A percentile compares a stretch with the other conserved stretches of the same genome.
Evolutionary conservation across 805 yeast genomes (phyloP).

Genomic region (Tetrapisispora phaffii): DNA sequence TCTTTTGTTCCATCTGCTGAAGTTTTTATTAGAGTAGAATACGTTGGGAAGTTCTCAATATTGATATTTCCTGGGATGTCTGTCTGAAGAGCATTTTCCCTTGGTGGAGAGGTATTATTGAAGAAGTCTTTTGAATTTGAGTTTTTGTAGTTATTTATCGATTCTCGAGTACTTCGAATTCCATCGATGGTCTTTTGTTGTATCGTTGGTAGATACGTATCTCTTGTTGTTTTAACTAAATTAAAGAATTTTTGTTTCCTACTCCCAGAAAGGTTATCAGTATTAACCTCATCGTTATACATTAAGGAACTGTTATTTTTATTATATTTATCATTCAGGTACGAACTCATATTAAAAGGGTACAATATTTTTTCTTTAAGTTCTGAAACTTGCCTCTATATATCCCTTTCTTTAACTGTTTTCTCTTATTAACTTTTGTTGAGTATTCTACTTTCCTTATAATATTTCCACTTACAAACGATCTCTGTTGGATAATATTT

Average conservation of each 20-base stretch:
- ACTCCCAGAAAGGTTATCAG: constrained; percentile 1
- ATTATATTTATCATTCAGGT: background rate
- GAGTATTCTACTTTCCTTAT: background rate
- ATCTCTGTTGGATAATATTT: background rate
- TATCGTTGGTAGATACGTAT: constrained; percentile 47
- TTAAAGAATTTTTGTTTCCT: constrained; percentile 41
- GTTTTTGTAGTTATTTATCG: constrained; percentile 1
- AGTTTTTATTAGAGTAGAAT: constrained; percentile 29
- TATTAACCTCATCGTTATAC: background rate
- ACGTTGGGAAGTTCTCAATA: constrained; percentile 52
- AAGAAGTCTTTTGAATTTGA: background rate
- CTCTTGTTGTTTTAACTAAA: constrained; percentile 45
- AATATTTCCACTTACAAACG: background rate
- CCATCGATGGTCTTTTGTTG: constrained; percentile 41
- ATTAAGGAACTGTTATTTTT: background rate
- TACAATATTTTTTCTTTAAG: background rate
- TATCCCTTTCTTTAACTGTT: background rate
- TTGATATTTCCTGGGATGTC: constrained; percentile 45
- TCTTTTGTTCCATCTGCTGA: constrained; percentile 5
- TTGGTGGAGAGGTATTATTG: background rate
- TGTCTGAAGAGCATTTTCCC: background rate
- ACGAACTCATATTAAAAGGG: background rate
- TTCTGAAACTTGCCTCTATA: background rate
- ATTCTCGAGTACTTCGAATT: constrained; percentile 12
- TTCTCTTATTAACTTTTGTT: background rate